A percentile compares a stretch with the other conserved stretches of the same genome.
Conservation (phyloP, 768 basidiomycete species). For the Auricularia sp. region DNA sequence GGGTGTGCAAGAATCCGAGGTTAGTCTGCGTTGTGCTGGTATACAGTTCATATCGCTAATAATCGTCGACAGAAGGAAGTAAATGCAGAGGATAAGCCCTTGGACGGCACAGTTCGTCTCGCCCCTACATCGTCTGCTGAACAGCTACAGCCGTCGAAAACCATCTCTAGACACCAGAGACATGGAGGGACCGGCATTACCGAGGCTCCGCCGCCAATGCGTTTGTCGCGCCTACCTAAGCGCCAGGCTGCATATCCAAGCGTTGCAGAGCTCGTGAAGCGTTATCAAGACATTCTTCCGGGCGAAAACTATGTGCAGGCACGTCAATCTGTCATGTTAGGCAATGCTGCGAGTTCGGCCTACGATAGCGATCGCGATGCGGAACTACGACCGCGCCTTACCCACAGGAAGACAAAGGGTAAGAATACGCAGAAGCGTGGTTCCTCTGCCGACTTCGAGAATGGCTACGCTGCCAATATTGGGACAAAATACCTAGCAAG, state of each 20-base stretch:
- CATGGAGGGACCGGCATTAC: background rate
- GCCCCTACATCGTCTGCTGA: too few relatives aligned
- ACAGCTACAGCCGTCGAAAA: background rate
- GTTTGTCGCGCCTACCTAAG: background rate
- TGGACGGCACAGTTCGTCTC: background rate
- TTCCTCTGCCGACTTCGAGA: constrained; percentile 78
- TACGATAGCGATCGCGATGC: constrained; percentile 75
- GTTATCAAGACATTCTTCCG: constrained; percentile 69
- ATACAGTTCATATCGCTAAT: background rate
- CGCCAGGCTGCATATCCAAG: constrained; percentile 2
- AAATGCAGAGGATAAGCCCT: background rate
- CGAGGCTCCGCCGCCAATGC: background rate
- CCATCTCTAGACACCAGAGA: background rate
- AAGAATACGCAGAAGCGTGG: constrained; percentile 36
- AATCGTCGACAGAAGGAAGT: background rate
- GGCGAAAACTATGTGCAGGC: constrained; percentile 56
- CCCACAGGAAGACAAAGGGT: constrained; percentile 5
- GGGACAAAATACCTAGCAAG: constrained; percentile 64
- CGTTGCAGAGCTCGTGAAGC: constrained; percentile 79
- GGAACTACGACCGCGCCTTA: constrained; percentile 24
- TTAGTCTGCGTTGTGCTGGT: background rate
- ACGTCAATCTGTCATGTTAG: constrained; percentile 56
- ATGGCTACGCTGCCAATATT: constrained; percentile 86
- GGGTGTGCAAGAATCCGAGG: too few relatives aligned
- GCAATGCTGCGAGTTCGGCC: constrained; percentile 59